Evolutionary conservation across 371 early-diverging fungal species (phyloP), one percentile per base, ranked within the genome.

Genomic region (Thermomucor indicae-seudaticae): DNA sequence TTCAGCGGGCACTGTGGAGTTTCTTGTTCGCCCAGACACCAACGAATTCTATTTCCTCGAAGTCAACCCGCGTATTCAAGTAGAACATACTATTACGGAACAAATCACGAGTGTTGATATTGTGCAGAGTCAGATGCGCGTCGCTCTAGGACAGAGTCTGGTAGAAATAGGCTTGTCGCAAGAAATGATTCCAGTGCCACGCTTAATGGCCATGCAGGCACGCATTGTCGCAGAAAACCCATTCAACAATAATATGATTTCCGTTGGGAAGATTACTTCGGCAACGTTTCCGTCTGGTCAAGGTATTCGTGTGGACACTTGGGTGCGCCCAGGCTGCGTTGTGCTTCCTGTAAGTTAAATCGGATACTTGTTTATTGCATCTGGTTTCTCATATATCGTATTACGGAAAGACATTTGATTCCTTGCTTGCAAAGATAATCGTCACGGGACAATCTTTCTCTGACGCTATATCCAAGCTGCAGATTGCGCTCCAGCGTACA

Each of bases 41-140:
- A 67, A 82, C 45, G 55, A 53, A 25, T 70, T 91, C 60, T 95
- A 93, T 71, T 96, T 95, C 61, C 82, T 97, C 82, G 96, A 96
- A 72, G 90, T 94, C 85, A 92, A 92, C 70, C 91, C 93, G 11
- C 82, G 92, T 35, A 78, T 94, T 23, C 92, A 92, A 62, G 79
- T 95, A 14, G 95, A 95, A 73, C 96, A 95, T 63, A 93, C 95
- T 4, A 84, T 95, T 20, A 93, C 96, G 3, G 98, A 98, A 60
- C 88, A 92, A 84, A 81, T 96, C 45, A 93, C 93, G 4, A 78
- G 82, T 49, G 84, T 89, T 10, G 96, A 97, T 63, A 67, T 98
- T 39, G 70, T 69, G 0, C 65, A 69, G 23, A 53, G 56, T 17
- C 73, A 72, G 31, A 57, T 72, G 6, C 58, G 53, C 27, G 47